phyloP scores from a whole-genome alignment of 768 basidiomycete genomes.

The Neoboletus brunneissimus region DNA sequence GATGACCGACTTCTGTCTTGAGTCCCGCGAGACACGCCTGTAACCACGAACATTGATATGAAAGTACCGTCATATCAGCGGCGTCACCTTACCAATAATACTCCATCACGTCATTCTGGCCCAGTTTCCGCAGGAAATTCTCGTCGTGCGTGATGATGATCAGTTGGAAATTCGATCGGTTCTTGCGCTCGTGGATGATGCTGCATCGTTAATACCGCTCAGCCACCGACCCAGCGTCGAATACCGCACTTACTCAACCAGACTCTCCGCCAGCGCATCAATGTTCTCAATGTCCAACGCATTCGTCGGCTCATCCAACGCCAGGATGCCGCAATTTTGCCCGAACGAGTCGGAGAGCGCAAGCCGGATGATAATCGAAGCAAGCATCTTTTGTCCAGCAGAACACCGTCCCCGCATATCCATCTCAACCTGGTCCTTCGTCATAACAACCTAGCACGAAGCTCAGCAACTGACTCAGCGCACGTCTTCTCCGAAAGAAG shows the following conservation, averaged over 20 bases:
- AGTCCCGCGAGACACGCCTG: constrained; percentile 79
- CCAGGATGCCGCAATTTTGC: constrained; percentile 96
- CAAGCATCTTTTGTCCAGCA: constrained; percentile 98
- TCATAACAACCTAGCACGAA: constrained; percentile 85
- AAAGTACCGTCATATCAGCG: background rate
- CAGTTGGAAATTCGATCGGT: constrained; percentile 90
- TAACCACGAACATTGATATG: background rate
- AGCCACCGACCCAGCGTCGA: background rate
- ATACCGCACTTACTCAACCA: constrained; percentile 73
- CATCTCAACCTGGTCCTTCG: constrained; percentile 98
- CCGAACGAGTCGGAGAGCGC: constrained; percentile 97
- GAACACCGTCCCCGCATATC: constrained; percentile 99
- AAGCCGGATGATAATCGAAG: constrained; percentile 95
- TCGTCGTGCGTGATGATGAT: constrained; percentile 98
- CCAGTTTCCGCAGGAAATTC: constrained; percentile 86
- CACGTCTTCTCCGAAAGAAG: constrained; percentile 15
- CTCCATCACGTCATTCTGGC: constrained; percentile 90
- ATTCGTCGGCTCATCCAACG: constrained; percentile 97
- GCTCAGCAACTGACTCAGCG: constrained; percentile 16
- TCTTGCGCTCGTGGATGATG: constrained; percentile 91
- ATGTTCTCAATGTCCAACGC: constrained; percentile 96
- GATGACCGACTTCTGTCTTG: constrained; percentile 75
- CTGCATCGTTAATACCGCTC: constrained; percentile 37
- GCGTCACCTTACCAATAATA: constrained; percentile 70
- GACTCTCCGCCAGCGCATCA: constrained; percentile 84